Evolutionary conservation across 495 filamentous ascomycete genomes (phyloP), one percentile per base, ranked within the genome.

Genomic region (Usnea hakonensis): DNA sequence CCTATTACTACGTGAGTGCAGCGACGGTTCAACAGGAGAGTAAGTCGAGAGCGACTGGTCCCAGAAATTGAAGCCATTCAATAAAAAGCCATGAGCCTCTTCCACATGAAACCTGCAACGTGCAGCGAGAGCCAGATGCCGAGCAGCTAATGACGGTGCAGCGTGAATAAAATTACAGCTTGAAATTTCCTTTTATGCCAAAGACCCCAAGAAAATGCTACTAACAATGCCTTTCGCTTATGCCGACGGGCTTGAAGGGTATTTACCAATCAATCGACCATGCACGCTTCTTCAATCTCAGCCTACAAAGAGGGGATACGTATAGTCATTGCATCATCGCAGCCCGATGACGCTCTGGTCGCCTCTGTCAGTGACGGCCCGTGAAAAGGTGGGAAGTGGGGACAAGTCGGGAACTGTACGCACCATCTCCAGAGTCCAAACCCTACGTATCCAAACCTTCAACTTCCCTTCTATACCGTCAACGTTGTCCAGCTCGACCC

Each of bases 341-440:
- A 95, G 79, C 55, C 90, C 90, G 72, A 95, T 95, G 43, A 95
- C 90, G 74, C 90, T 94, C 84, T 86, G 65, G 36, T 33, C 54
- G 48, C 44, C 23, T 17, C n/a, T 53, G 11, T 50, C 57, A 37
- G 14, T 59, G 2, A 16, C 14, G 14, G 33, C 9, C 7, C n/a
- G n/a, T 19, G 23, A 16, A 54, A 41, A 35, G 21, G 28, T n/a
- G 19, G 28, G 9, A 8, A 57, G 37, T 35, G 33, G 23, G 26
- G 3, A 50, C 19, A n/a, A 41, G 21, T 35, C 40, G 36, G 32
- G 26, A 48, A 64, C 6, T 30, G 54, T 26, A 67, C 81, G 71
- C 75, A 89, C 87, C 94, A 99, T 99, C 83, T 99, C 94, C 61
- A 99, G 79, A 63, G 94, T 99, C 94, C 94, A 99, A 63, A 99